Evolutionary conservation across 345 rosid genomes (phyloP).

Genomic region (Cochlearia excelsa): DNA sequence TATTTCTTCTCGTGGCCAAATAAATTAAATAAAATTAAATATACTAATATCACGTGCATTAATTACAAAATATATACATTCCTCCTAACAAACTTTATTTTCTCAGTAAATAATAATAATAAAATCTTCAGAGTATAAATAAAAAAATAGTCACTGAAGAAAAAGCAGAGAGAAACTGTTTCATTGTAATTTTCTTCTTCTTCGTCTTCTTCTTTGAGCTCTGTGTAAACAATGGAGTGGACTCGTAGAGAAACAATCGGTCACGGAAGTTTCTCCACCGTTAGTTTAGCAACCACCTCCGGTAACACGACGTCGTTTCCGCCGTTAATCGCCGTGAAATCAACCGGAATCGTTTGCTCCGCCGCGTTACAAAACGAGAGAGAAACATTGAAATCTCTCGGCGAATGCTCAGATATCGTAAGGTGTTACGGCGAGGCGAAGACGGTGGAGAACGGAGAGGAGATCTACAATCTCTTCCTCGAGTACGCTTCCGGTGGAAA

Average conservation of each 20-base stretch:
- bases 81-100: constrained; percentile 17
- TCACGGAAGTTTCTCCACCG: constrained; percentile 62
- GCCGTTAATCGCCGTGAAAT: constrained; percentile 64
- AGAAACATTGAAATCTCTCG: constrained; percentile 39
- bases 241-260: constrained; percentile 60
- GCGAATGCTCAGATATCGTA: constrained; percentile 46
- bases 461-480: constrained; percentile 52
- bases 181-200: background rate
- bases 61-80: constrained; percentile 15
- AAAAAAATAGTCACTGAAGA: constrained; percentile 9
- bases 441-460: constrained; percentile 45
- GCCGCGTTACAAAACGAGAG: constrained; percentile 54
- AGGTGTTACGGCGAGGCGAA: constrained; percentile 51
- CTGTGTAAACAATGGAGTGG: constrained; percentile 49
- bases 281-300: constrained; percentile 48
- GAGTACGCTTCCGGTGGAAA: constrained; percentile 75
- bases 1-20: constrained; percentile 32
- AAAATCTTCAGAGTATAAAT: constrained; percentile 12
- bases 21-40: background rate
- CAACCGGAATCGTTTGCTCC: constrained; percentile 42
- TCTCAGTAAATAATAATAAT: background rate
- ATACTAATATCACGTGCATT: constrained; percentile 31
- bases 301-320: constrained; percentile 31
- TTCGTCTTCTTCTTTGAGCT: background rate
- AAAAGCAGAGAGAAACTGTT: constrained; percentile 27